These are phyloP conservation scores for Zizania latifolia DNA, from an alignment of 176 grass and related monocot species.

Conservation along the genomic window DNA sequence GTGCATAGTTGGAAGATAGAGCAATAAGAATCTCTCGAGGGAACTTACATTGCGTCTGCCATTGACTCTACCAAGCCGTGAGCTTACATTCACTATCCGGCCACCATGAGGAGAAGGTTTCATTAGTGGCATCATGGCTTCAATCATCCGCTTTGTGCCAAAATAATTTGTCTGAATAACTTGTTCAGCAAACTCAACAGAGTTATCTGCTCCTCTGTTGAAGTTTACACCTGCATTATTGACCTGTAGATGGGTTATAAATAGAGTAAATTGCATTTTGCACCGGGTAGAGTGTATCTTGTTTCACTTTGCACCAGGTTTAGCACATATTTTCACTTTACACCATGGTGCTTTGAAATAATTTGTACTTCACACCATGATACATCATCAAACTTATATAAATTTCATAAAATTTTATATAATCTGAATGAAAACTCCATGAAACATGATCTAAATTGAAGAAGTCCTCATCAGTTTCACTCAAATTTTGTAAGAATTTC, in stretches of 20 bases:
- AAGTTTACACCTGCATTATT: slow-evolving; percentile 98
- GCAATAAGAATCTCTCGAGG: neutral
- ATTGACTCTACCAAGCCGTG: slow-evolving; percentile 75
- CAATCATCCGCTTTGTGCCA: slow-evolving; percentile 66
- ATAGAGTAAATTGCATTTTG: no score
- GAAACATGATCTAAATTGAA: no score
- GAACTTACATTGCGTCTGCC: slow-evolving; percentile 72
- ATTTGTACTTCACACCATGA: no score
- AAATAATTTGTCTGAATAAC: slow-evolving; percentile 83
- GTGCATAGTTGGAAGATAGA: neutral
- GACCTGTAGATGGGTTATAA: slow-evolving; percentile 45
- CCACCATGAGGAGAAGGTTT: slow-evolving; percentile 53
- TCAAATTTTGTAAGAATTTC: no score
- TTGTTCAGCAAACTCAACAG: slow-evolving; percentile 67
- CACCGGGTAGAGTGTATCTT: no score
- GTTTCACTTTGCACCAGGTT: no score
- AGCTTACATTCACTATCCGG: slow-evolving; percentile 80
- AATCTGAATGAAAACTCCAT: no score
- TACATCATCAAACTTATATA: no score
- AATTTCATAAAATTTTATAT: no score
- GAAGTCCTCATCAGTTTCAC: no score
- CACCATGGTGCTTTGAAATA: no score
- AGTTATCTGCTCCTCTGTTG: slow-evolving; percentile 73
- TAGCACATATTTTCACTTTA: no score
- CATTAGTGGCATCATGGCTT: slow-evolving; percentile 61